Conservation (phyloP, 176 grass and related monocot species). For the Aegilops speltoides region DNA sequence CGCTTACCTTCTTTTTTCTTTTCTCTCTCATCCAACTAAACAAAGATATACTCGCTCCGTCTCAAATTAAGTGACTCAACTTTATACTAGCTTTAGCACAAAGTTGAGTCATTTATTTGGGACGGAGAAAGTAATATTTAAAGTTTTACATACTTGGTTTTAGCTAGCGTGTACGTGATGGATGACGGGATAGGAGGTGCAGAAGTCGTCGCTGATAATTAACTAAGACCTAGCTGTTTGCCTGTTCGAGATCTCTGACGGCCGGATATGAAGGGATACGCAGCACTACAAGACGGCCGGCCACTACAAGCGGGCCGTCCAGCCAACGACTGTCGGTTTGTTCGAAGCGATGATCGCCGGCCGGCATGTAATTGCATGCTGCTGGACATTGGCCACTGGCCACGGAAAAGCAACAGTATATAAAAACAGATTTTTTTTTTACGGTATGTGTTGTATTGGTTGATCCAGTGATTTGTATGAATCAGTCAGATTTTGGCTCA, state of each 20-base stretch:
- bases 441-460: too few relatives aligned
- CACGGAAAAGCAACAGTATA: not conserved
- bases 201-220: not conserved
- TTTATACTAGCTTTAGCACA: too few relatives aligned
- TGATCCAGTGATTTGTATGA: too few relatives aligned
- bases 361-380: not conserved
- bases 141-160: too few relatives aligned
- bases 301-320: not conserved
- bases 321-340: not conserved
- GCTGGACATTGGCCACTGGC: not conserved
- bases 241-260: not conserved
- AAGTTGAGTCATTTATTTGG: too few relatives aligned
- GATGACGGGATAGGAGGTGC: not conserved
- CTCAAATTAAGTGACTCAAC: too few relatives aligned
- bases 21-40: too few relatives aligned
- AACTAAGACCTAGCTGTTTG: constrained; percentile 1
- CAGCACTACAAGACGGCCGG: not conserved
- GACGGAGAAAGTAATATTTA: too few relatives aligned
- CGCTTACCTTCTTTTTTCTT: too few relatives aligned
- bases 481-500: too few relatives aligned
- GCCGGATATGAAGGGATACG: constrained; percentile 2
- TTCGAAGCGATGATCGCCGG: not conserved
- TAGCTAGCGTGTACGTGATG: not conserved
- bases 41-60: too few relatives aligned
- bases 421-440: too few relatives aligned